Conservation (phyloP, 331 rosid species). For the Telfairia occidentalis region DNA sequence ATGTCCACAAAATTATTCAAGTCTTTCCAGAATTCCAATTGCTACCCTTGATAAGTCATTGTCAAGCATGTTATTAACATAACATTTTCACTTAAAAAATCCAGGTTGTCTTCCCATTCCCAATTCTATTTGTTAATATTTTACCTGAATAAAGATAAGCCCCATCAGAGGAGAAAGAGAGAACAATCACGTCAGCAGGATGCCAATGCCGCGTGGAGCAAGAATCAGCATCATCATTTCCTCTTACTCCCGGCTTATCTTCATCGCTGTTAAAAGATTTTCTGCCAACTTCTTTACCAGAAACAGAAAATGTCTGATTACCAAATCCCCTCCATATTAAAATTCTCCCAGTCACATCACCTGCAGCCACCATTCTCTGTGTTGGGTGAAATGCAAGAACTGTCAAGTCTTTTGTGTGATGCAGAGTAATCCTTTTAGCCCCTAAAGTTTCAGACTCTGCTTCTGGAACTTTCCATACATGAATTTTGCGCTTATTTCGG, state of each 20-base stretch:
- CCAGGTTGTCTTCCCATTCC: not conserved
- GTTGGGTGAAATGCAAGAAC: slow-evolving; percentile 73
- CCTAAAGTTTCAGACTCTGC: slow-evolving; percentile 30
- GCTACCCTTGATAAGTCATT: not conserved
- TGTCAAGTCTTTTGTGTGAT: slow-evolving; percentile 55
- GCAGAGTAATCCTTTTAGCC: slow-evolving; percentile 54
- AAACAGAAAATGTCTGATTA: slow-evolving; percentile 24
- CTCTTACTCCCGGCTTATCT: slow-evolving; percentile 67
- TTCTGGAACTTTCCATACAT: slow-evolving; percentile 55
- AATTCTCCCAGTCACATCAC: slow-evolving; percentile 81
- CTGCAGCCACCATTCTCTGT: slow-evolving; percentile 72
- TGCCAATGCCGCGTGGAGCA: slow-evolving; percentile 96
- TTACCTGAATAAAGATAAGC: slow-evolving; percentile 76
- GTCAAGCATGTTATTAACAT: not conserved
- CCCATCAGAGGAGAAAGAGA: slow-evolving; percentile 80
- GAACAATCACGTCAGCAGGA: slow-evolving; percentile 42
- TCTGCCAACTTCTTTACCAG: slow-evolving; percentile 18
- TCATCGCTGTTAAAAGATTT: slow-evolving; percentile 25
- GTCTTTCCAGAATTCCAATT: not conserved
- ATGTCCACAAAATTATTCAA: not conserved
- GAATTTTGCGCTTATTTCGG: slow-evolving; percentile 53
- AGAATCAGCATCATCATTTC: slow-evolving; percentile 71
- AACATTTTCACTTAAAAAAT: not conserved
- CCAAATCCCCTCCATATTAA: slow-evolving; percentile 79
- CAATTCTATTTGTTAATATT: not conserved